Base-by-base conservation (phyloP, 2,329 filamentous ascomycete species). In the Grosmannia penicillata region DNA sequence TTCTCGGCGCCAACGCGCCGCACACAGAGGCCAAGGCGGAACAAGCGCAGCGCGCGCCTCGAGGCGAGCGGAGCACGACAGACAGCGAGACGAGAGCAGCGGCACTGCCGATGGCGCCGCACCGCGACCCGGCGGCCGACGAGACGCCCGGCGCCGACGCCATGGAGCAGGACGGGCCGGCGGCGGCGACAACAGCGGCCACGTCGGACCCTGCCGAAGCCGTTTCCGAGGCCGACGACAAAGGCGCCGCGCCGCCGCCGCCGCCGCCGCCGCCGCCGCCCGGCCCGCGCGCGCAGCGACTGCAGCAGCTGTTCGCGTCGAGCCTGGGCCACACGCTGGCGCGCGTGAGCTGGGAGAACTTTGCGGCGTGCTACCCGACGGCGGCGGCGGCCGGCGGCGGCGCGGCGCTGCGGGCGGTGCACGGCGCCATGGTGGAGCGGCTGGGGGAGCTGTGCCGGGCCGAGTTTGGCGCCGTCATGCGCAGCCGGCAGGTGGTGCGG, bases 301-400 rank as follows among this genome's bases (percentile, higher is more conserved):
- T 78, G 41, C 63, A 66, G 37, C 58, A 65, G 38, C 59, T 75
- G 25, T 75, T 74, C 51, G 59, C 61, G 38, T 56, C 61, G 41
- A 65, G 65, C 22, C 63, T 78, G 19, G 47, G 55, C 33, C 65
- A 65, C 47, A 76, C 74, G 3, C 62, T 78, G 24, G 58, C 54
- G 46, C 67, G 70, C 50, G 60, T 78, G 39, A 63, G 58, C 45
- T 72, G 65, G 58, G 61, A 67, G 35, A 72, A 72, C 52, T 69
- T 78, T 47, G 66, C 66, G 3, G 60, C 66, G 2, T 79, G 75
- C 56, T 79, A 75, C 52, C 74, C 75, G 31, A 73, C 68, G 17
- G 60, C 77, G n/a, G 65, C 77, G n/a, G 65, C 70, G 15, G 51
- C 55, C 28, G 57, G 61, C 43, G 64, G 70, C 17, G 68, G 68